Base-by-base conservation (phyloP, 192 early-diverging fungal genomes). In the Hyaloraphidium curvatum region DNA sequence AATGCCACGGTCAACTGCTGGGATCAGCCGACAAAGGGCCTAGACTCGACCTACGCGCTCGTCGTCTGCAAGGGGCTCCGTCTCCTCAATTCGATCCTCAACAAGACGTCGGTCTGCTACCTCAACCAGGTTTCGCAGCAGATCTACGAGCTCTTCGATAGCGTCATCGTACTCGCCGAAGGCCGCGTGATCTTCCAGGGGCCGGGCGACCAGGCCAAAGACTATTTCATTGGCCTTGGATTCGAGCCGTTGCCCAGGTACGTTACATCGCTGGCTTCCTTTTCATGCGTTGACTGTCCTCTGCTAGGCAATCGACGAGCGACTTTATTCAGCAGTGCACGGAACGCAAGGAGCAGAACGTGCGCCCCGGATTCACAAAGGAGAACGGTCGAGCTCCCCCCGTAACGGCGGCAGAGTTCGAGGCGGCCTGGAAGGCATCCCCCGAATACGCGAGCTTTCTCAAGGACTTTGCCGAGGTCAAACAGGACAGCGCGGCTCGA, bases 251-350 rank as follows among this genome's bases (percentile, higher is more conserved):
- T 29, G 26, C 59, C 51, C 77, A 48, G 82, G 27, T 77, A 82
- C n/a, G n/a, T n/a, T n/a, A n/a, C n/a, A n/a, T n/a, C n/a, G n/a
- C n/a, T n/a, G n/a, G n/a, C n/a, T n/a, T n/a, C n/a, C n/a, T n/a
- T n/a, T n/a, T n/a, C n/a, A n/a, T n/a, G n/a, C n/a, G n/a, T n/a
- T n/a, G n/a, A n/a, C n/a, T n/a, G n/a, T n/a, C 75, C 43, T 77
- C 80, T 27, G 27, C 59, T 51, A 75, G 82, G 27, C 78, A 82
- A 62, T 79, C 79, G 1, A 77, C 75, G 0, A 71, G 81, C 0
- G 82, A 87, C 57, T 83, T 80, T 56, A 61, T 85, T 23, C 84
- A 80, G 2, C 80, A 80, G 13, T 51, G 85, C 22, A 83, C 79
- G 5, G 74, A 80, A 41, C 68, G 70, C 5, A 58, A 69, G 11